Percentiles rank a stretch among this genome's conserved stretches.
Conservation (phyloP, 805 yeast species). For the Saccharomycopsis guyanensis region DNA sequence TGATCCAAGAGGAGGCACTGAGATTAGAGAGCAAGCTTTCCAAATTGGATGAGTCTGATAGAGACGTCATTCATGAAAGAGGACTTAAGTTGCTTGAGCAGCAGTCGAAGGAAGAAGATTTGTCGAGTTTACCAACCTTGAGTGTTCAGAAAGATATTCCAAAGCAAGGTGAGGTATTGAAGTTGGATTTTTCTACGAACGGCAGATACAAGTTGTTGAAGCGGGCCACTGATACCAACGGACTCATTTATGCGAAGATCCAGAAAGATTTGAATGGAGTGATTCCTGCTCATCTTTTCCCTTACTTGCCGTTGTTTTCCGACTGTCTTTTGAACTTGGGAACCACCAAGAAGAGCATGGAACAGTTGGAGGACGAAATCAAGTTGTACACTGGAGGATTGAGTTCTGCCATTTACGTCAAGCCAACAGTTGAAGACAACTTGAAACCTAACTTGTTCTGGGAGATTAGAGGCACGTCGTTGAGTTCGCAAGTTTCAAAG, state of each 20-base stretch:
- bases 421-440: slow-evolving; percentile 46
- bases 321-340: slow-evolving; percentile 83
- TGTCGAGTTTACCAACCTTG: slow-evolving; percentile 74
- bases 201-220: slow-evolving; percentile 33
- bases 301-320: slow-evolving; percentile 68
- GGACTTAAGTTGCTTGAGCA: slow-evolving; percentile 52
- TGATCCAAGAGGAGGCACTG: slow-evolving; percentile 47
- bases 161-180: slow-evolving; percentile 37
- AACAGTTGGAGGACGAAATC: slow-evolving; percentile 78
- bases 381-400: slow-evolving; percentile 82
- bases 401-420: slow-evolving; percentile 49
- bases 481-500: slow-evolving; percentile 53
- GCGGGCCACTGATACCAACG: slow-evolving; percentile 67
- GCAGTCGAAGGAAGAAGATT: slow-evolving; percentile 65
- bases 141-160: slow-evolving; percentile 64
- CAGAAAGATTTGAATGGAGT: slow-evolving; percentile 45
- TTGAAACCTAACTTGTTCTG: slow-evolving; percentile 44
- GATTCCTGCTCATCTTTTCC: slow-evolving; percentile 55
- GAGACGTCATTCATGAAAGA: slow-evolving; percentile 46
- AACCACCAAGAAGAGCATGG: slow-evolving; percentile 62
- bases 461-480: slow-evolving; percentile 57
- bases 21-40: slow-evolving; percentile 41
- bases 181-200: slow-evolving; percentile 30
- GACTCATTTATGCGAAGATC: slow-evolving; percentile 71
- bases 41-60: slow-evolving; percentile 47